Conservation (phyloP, 108 stramenopile genomes). For the Nitzschia sp. region DNA sequence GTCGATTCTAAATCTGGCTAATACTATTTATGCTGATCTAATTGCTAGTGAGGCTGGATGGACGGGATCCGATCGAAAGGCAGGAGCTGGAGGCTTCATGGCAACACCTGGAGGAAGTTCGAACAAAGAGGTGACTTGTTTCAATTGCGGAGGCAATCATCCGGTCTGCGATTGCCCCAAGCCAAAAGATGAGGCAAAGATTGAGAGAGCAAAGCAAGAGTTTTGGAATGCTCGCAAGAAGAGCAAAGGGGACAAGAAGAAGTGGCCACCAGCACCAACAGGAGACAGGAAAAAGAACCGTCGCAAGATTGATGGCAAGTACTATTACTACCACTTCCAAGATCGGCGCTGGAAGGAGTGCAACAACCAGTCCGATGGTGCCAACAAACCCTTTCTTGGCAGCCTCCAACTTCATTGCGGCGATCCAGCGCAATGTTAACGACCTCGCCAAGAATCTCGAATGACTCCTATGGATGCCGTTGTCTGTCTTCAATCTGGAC, state of each 20-base stretch:
- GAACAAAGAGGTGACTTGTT: neutral
- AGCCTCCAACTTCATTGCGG: neutral
- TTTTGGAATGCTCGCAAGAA: constrained; percentile 5
- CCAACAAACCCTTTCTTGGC: neutral
- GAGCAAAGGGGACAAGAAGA: neutral
- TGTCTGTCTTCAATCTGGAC: neutral
- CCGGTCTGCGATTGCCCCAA: neutral
- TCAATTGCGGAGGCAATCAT: constrained; percentile 11
- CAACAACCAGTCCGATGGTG: constrained; percentile 1
- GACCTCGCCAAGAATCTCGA: neutral
- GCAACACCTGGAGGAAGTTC: neutral
- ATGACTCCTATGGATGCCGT: neutral
- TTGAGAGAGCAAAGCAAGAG: neutral
- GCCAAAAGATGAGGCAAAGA: constrained; percentile 5
- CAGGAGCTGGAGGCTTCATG: neutral
- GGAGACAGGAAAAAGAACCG: neutral
- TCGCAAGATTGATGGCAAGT: neutral
- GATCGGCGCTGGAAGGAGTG: neutral
- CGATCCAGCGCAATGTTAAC: neutral
- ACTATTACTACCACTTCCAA: constrained; percentile 2
- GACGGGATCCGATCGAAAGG: constrained; percentile 11
- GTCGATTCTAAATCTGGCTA: constrained; percentile 5
- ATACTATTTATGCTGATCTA: neutral
- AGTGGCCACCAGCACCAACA: neutral
- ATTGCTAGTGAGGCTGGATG: neutral